Conservation (phyloP, 805 yeast species). For the Phaffomyces thermotolerans region DNA sequence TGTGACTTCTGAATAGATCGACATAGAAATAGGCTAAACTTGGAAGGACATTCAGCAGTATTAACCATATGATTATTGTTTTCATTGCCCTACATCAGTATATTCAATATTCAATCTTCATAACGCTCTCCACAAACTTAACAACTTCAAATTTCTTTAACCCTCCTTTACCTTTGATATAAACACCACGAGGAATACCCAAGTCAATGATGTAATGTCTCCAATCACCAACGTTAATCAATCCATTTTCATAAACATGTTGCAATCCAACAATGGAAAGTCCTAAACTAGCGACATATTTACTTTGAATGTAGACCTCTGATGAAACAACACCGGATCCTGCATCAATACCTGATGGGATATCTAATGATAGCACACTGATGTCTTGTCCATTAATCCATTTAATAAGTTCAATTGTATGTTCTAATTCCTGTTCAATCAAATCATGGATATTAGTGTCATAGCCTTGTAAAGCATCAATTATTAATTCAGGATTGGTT, state of each 20-base stretch:
- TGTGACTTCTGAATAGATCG: too few relatives aligned
- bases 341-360: conserved; percentile 78
- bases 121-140: not conserved
- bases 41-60: too few relatives aligned
- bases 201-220: conserved; percentile 58
- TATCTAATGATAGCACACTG: conserved; percentile 59
- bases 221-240: conserved; percentile 40
- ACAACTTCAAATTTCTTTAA: conserved; percentile 39
- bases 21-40: too few relatives aligned
- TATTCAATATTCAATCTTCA: not conserved
- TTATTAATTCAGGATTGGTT: conserved; percentile 64
- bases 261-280: conserved; percentile 60
- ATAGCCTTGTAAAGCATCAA: conserved; percentile 83
- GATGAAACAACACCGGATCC: conserved; percentile 55
- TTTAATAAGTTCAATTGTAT: conserved; percentile 39
- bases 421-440: conserved; percentile 30
- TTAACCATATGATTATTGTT: too few relatives aligned
- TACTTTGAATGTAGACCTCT: conserved; percentile 35
- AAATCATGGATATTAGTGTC: conserved; percentile 63
- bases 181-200: conserved; percentile 60
- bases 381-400: conserved; percentile 55
- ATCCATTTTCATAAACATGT: conserved; percentile 52
- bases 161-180: conserved; percentile 28
- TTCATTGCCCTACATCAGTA: too few relatives aligned
- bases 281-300: conserved; percentile 63